These are phyloP conservation scores for Trichosporon sp. DNA, from an alignment of 1,284 basidiomycete genomes.

Conservation along the genomic window DNA sequence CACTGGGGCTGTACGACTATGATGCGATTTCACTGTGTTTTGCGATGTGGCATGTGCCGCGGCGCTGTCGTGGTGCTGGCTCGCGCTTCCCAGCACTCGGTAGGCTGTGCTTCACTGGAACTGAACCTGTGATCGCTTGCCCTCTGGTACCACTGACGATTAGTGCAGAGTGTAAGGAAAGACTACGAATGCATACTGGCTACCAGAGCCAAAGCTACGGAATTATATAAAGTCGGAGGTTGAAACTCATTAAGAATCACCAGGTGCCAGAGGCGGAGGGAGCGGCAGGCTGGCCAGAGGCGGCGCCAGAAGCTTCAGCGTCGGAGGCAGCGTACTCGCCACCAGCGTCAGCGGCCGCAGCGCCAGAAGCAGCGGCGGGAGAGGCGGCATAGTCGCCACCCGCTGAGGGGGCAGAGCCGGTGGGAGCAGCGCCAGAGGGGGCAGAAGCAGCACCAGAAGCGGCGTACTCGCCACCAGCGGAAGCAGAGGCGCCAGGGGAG, in stretches of 20 bases:
- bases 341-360: not conserved
- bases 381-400: not conserved
- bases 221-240: not conserved
- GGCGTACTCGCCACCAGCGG: not conserved
- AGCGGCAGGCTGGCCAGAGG: not conserved
- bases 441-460: not conserved
- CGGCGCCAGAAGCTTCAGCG: not conserved
- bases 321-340: not conserved
- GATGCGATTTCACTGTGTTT: constrained; percentile 12
- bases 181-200: not conserved
- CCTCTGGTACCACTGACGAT: no score
- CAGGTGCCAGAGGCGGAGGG: not conserved
- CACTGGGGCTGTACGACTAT: constrained; percentile 18
- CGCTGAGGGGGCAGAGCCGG: not conserved
- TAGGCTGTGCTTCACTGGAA: not conserved
- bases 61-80: not conserved
- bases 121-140: not conserved
- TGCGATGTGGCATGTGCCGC: not conserved
- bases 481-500: no score
- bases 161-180: not conserved
- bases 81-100: no score
- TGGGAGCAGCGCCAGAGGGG: not conserved
- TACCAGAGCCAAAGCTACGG: not conserved
- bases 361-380: not conserved
- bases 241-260: not conserved